Percentiles rank a stretch among this genome's conserved stretches.
Evolutionary conservation across 495 filamentous ascomycete genomes (phyloP).

Genomic region (Aspergillus affinis): DNA sequence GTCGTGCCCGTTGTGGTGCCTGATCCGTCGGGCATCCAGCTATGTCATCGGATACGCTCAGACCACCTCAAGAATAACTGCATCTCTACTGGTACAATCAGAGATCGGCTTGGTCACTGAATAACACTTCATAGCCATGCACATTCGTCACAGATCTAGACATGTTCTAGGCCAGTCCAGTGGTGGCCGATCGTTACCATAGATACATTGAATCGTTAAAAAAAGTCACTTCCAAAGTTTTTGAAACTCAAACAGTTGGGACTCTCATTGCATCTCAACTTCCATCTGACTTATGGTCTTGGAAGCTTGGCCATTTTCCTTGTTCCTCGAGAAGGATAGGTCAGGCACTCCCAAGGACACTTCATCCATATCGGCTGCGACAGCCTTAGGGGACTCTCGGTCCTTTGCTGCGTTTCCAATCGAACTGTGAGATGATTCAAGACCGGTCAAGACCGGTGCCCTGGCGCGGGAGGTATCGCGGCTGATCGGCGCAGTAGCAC

Average conservation of each 20-base stretch:
- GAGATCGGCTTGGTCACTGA: background rate
- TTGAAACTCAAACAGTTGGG: background rate
- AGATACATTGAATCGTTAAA: conserved; percentile 7
- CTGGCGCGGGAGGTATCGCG: conserved; percentile 23
- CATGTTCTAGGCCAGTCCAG: background rate
- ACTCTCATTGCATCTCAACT: conserved; percentile 48
- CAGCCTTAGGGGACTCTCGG: conserved; percentile 26
- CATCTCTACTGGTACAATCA: background rate
- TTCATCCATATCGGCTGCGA: conserved; percentile 32
- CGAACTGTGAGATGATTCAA: conserved; percentile 46
- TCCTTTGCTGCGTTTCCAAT: conserved; percentile 26
- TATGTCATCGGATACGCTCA: background rate
- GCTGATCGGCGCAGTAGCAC: conserved; percentile 12
- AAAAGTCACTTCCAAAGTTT: background rate
- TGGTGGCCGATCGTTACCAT: background rate
- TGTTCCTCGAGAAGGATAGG: conserved; percentile 34
- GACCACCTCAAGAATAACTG: background rate
- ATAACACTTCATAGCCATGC: background rate
- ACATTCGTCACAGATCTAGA: background rate
- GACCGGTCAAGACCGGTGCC: conserved; percentile 43
- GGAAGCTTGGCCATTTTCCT: conserved; percentile 19
- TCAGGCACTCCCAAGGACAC: conserved; percentile 45
- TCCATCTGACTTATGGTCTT: conserved; percentile 38
- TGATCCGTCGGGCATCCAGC: background rate
- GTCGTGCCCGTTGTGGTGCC: background rate